A percentile compares a stretch with the other conserved stretches of the same genome.
Conservation (phyloP, 352 stramenopile species). For the Pythium phragmitis region DNA sequence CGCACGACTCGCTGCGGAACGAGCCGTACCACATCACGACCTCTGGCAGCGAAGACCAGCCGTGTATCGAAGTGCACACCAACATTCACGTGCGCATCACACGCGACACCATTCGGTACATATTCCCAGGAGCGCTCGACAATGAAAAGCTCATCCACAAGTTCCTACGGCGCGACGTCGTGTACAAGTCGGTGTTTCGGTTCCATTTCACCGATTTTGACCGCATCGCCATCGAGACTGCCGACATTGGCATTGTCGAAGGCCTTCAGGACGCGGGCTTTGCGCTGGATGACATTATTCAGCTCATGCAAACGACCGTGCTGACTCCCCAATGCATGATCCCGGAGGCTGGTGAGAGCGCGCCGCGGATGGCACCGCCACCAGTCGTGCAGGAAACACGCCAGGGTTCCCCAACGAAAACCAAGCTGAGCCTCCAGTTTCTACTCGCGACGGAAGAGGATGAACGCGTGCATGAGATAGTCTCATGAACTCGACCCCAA, state of each 20-base stretch:
- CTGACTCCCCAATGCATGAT: slow-evolving; percentile 21
- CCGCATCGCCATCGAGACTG: slow-evolving; percentile 20
- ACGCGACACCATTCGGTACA: slow-evolving; percentile 22
- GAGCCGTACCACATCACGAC: slow-evolving; percentile 35
- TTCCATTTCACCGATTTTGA: slow-evolving; percentile 23
- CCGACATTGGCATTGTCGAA: slow-evolving; percentile 24
- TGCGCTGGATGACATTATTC: slow-evolving; percentile 15
- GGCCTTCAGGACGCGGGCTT: slow-evolving; percentile 17
- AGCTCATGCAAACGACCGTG: slow-evolving; percentile 23
- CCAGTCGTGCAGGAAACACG: background rate
- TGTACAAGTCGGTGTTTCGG: slow-evolving; percentile 23
- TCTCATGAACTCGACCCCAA: background rate
- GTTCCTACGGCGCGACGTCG: slow-evolving; percentile 20
- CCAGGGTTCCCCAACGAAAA: background rate
- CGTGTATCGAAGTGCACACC: slow-evolving; percentile 16
- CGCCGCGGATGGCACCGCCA: slow-evolving; percentile 2
- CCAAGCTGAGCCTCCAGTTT: slow-evolving; percentile 24
- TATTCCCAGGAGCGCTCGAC: slow-evolving; percentile 20
- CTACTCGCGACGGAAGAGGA: slow-evolving; percentile 14
- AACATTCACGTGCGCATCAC: slow-evolving; percentile 21
- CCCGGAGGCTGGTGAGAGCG: slow-evolving; percentile 7
- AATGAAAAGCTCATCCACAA: slow-evolving; percentile 21
- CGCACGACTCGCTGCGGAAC: slow-evolving; percentile 35
- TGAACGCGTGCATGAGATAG: slow-evolving; percentile 19
- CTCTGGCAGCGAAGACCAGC: slow-evolving; percentile 16